Evolutionary conservation across 169 alveolate genomes (phyloP).

Genomic region (Theileria equi): DNA sequence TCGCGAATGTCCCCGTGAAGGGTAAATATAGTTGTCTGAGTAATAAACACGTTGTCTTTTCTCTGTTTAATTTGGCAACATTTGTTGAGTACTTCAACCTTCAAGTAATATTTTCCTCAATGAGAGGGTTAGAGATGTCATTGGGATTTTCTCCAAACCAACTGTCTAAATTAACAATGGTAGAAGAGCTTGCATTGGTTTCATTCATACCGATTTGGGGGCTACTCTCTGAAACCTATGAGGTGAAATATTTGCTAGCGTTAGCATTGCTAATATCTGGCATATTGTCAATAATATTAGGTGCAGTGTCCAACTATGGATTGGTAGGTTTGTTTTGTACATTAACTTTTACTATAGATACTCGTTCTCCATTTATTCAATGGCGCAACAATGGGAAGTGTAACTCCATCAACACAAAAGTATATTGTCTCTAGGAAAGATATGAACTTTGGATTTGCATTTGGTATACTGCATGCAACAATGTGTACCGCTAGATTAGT

Average conservation of each 20-base stretch:
- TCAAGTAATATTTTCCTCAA: constrained; percentile 84
- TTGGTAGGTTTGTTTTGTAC: constrained; percentile 25
- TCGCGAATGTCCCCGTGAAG: not conserved
- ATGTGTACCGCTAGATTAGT: constrained; percentile 42
- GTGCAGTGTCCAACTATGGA: constrained; percentile 25
- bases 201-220: constrained; percentile 88
- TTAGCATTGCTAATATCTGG: constrained; percentile 86
- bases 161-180: constrained; percentile 79
- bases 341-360: constrained; percentile 9
- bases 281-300: constrained; percentile 75
- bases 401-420: constrained; percentile 42
- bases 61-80: constrained; percentile 81
- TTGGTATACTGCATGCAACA: constrained; percentile 41
- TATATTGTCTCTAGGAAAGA: constrained; percentile 6
- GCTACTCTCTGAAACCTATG: constrained; percentile 78
- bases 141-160: constrained; percentile 79
- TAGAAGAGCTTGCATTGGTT: constrained; percentile 81
- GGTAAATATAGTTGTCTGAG: not conserved
- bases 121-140: constrained; percentile 86
- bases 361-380: constrained; percentile 33
- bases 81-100: constrained; percentile 87
- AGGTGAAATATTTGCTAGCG: constrained; percentile 80
- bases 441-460: constrained; percentile 5
- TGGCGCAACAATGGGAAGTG: constrained; percentile 45
- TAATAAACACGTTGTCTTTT: not conserved